These are phyloP conservation scores for Ceratobasidium sp. DNA, from an alignment of 1,284 basidiomycete genomes.

Conservation along the genomic window DNA sequence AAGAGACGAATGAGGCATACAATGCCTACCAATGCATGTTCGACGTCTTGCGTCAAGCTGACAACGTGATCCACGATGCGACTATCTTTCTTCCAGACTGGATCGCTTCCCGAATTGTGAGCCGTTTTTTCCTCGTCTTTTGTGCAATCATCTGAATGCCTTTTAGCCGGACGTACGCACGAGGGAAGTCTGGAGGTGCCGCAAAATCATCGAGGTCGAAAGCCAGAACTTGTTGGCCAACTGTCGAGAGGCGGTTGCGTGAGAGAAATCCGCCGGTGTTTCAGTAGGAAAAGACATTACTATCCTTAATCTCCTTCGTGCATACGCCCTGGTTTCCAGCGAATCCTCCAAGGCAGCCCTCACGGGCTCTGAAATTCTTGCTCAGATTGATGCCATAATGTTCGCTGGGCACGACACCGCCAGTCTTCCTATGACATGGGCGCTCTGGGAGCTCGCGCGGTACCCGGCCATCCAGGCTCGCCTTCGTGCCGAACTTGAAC, in stretches of 20 bases:
- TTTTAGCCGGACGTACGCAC: conserved; percentile 50
- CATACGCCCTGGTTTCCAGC: conserved; percentile 56
- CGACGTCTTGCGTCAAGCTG: conserved; percentile 50
- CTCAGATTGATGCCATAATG: conserved; percentile 88
- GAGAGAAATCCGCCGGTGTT: conserved; percentile 54
- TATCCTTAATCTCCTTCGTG: conserved; percentile 73
- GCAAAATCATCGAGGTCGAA: conserved; percentile 29
- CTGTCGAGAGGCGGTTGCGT: conserved; percentile 54
- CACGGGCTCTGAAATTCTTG: conserved; percentile 81
- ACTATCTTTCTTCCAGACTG: conserved; percentile 32
- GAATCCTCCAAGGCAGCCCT: conserved; percentile 74
- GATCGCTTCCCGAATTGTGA: conserved; percentile 50
- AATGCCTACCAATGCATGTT: conserved; percentile 83
- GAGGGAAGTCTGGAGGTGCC: conserved; percentile 50
- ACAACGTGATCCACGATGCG: conserved; percentile 52
- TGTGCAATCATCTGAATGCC: not conserved
- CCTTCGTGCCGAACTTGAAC: conserved; percentile 67
- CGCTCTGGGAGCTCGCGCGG: conserved; percentile 74
- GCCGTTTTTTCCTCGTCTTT: conserved; percentile 42
- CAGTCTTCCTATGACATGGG: conserved; percentile 82
- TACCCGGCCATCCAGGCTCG: conserved; percentile 72
- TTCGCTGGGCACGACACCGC: conserved; percentile 89
- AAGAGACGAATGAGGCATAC: conserved; percentile 80
- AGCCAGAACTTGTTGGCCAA: conserved; percentile 47
- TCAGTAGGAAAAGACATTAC: conserved; percentile 56